Conservation (phyloP, 1,139 yeast genomes). For the Geotrichum restrictum region DNA sequence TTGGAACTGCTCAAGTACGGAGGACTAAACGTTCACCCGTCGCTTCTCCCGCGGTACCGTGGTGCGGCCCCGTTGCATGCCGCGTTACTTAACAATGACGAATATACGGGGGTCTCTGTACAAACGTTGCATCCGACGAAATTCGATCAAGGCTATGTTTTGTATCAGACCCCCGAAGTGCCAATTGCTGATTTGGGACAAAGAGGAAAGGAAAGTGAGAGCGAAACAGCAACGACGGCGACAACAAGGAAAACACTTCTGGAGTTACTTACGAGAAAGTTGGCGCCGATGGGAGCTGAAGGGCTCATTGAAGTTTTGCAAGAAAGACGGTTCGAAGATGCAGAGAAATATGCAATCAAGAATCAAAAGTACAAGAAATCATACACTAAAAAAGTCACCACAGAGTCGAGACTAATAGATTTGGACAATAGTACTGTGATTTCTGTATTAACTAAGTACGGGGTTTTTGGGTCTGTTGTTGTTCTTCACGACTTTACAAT, state of each 20-base stretch:
- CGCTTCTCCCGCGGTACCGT: constrained; percentile 72
- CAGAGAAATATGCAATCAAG: constrained; percentile 11
- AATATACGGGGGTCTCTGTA: constrained; percentile 73
- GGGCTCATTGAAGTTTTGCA: constrained; percentile 49
- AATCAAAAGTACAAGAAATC: constrained; percentile 41
- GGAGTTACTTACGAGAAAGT: constrained; percentile 42
- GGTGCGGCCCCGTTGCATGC: constrained; percentile 92
- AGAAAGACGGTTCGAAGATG: constrained; percentile 36
- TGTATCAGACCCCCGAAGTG: constrained; percentile 32
- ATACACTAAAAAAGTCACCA: constrained; percentile 54
- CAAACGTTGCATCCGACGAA: constrained; percentile 85
- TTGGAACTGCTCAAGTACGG: constrained; percentile 51
- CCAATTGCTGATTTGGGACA: constrained; percentile 33
- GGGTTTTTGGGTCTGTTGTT: constrained; percentile 59
- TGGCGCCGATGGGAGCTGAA: constrained; percentile 60
- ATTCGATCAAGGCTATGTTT: constrained; percentile 74
- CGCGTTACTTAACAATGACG: constrained; percentile 63
- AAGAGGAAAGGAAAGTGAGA: neutral
- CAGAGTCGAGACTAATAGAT: constrained; percentile 43
- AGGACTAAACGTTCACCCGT: constrained; percentile 90
- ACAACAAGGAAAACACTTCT: constrained; percentile 51
- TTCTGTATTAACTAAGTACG: constrained; percentile 45
- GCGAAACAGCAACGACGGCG: constrained; percentile 16
- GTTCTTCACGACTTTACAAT: constrained; percentile 44
- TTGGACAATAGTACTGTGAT: constrained; percentile 46